Base-by-base conservation (phyloP, 345 rosid genomes). In the Pistacia vera region DNA sequence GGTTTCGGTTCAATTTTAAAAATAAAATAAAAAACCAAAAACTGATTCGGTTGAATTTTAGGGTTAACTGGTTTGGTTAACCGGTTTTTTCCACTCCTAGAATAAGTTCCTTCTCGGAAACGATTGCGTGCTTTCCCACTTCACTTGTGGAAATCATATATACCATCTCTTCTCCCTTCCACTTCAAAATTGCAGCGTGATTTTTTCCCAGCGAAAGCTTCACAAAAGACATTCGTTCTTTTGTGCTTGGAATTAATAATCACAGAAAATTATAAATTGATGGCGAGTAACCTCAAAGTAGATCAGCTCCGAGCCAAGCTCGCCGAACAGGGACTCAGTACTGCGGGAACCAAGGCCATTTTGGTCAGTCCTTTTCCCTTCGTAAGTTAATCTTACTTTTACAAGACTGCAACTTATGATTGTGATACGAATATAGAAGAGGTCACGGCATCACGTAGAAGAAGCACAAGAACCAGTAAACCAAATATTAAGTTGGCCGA, bases 291-390 rank as follows among this genome's bases (percentile, higher is more conserved):
- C 69, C 90, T 93, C 75, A 88, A 70, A 76, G 93, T 88, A 52
- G 90, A 87, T 52, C 91, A 95, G 83, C 94, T 89, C 51, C 91
- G 95, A 14, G 77, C 83, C 66, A 84, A 86, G 72, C 93, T 94
- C 75, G 84, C 87, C 70, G 83, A 87, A 59, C 91, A 93, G 41
- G 95, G 95, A 30, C 95, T 93, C 72, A 72, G 74, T 70, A 83
- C 86, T 75, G 76, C 88, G 68, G 95, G 98, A 73, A 75, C 85
- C 78, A 91, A 89, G 77, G 76, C 89, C 70, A 75, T 78, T 17
- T 86, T 93, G 84, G 98, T 91, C 56, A 18, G 11, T 14, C 18
- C 25, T 48, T 61, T 41, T 55, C 52, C 22, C 5, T 72, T 72
- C 36, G 30, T 20, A 14, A 33, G 22, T 72, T 33, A 49, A 7